Percentiles rank a stretch among this genome's conserved stretches.
phyloP scores from a whole-genome alignment of 2,329 filamentous ascomycete species.

The Podosphaera fusca region DNA sequence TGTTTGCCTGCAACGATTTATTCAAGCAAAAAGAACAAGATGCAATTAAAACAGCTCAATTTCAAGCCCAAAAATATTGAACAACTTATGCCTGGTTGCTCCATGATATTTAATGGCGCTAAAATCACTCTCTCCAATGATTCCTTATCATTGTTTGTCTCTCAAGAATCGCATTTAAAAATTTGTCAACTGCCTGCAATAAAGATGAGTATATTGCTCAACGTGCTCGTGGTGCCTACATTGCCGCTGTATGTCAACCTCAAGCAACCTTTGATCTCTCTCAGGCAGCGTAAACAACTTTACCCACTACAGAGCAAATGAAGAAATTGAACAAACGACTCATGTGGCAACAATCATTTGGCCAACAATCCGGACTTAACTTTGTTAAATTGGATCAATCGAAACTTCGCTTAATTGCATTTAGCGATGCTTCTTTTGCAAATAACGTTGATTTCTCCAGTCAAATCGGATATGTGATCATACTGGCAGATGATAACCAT shows the following conservation, averaged over 20 bases:
- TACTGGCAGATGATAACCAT: not conserved
- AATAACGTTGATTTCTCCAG: not conserved
- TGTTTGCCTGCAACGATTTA: not conserved
- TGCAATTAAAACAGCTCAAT: not conserved
- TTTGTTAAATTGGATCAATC: not conserved
- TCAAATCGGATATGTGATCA: not conserved
- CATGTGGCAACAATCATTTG: not conserved
- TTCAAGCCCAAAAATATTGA: too few species aligned
- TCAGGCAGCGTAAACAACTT: not conserved
- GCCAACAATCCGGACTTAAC: not conserved
- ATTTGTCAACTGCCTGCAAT: not conserved
- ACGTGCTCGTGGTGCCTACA: not conserved
- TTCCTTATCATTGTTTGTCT: not conserved
- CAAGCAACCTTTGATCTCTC: not conserved
- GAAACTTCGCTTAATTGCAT: not conserved
- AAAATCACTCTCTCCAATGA: not conserved
- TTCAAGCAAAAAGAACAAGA: not conserved
- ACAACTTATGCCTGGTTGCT: too few species aligned
- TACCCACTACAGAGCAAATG: not conserved
- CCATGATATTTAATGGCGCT: too few species aligned
- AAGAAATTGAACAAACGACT: not conserved
- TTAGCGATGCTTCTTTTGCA: not conserved
- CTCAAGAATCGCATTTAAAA: not conserved
- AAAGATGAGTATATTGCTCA: not conserved
- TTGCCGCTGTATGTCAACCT: not conserved